Evolutionary conservation across 345 rosid genomes (phyloP).

Genomic region (Eutrema japonicum): DNA sequence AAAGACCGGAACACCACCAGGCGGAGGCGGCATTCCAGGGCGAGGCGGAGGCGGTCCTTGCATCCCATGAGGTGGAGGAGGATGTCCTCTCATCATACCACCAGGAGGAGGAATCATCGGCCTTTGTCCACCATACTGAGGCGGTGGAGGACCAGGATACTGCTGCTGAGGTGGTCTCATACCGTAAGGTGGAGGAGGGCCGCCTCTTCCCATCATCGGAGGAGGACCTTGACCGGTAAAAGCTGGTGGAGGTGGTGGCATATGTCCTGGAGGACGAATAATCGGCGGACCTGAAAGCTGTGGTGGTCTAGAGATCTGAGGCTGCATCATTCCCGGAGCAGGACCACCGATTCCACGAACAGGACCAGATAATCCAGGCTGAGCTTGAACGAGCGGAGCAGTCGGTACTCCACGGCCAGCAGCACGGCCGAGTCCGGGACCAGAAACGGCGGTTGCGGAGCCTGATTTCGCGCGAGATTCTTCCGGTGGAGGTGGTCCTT

Average conservation of each 20-base stretch:
- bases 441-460: conserved; percentile 62
- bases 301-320: conserved; percentile 87
- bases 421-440: conserved; percentile 96
- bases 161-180: conserved; percentile 74
- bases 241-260: conserved; percentile 68
- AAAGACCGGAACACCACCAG: conserved; percentile 55
- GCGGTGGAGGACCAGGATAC: conserved; percentile 56
- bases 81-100: conserved; percentile 88
- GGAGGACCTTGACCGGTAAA: conserved; percentile 72
- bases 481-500: conserved; percentile 98
- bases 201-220: conserved; percentile 43
- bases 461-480: conserved; percentile 92
- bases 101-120: conserved; percentile 81
- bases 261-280: conserved; percentile 82
- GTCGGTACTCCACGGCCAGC: conserved; percentile 98
- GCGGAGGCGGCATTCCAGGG: conserved; percentile 97
- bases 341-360: conserved; percentile 98
- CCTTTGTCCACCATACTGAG: conserved; percentile 60
- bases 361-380: conserved; percentile 96
- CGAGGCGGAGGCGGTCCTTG: conserved; percentile 78
- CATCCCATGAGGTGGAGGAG: conserved; percentile 74
- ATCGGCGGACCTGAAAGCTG: conserved; percentile 81
- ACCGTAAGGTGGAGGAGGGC: conserved; percentile 60
- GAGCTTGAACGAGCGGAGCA: conserved; percentile 89
- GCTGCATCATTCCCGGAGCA: conserved; percentile 97